Base-by-base conservation (phyloP, 495 filamentous ascomycete genomes). In the Hypoxylon fragiforme region DNA sequence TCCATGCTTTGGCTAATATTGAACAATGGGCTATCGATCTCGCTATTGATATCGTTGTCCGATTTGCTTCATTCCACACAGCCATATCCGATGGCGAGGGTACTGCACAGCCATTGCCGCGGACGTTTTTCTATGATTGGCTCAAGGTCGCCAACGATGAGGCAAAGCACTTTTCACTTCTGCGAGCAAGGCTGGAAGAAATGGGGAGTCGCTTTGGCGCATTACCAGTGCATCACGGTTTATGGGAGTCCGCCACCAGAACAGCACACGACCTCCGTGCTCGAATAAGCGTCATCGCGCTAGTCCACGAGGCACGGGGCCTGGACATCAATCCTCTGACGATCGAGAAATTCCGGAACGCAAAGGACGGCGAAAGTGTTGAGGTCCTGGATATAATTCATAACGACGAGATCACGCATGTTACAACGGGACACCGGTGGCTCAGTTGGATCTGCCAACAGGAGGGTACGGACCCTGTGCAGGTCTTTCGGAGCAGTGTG, bases 1-100 rank as follows among this genome's bases (percentile, higher is more conserved):
- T 81, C 2, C 77, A 81, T 32, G 76, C 77, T 0, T 56, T 81
- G 18, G 77, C 77, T 9, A 81, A 81, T 37, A 79, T 81, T 28
- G 77, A 81, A 54, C 68, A 74, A 8, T 81, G 77, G 77, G 77
- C 77, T 1, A 81, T 81, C 49, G 77, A 81, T 42, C 66, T 81
- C 11, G 77, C 77, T n/a, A 72, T 81, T 31, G 77, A 81, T 55
- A 79, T 81, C 45, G 77, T 77, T 42, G 70, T 79, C 5, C 71
- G 77, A 15, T 81, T 81, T 43, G 73, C 77, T 21, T 66, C 73
- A 7, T 81, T 81, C 48, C 74, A 71, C 12, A 77, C 71, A 3
- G 22, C 8, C 16, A 30, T 40, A 2, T 19, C 9, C 2, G 19
- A 39, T 28, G 56, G 24, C 16, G 22, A 66, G 16, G 54, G 64